Evolutionary conservation across 176 grass and related monocot genomes (phyloP), one percentile per base, ranked within the genome.

Genomic region (Juncus effusus): DNA sequence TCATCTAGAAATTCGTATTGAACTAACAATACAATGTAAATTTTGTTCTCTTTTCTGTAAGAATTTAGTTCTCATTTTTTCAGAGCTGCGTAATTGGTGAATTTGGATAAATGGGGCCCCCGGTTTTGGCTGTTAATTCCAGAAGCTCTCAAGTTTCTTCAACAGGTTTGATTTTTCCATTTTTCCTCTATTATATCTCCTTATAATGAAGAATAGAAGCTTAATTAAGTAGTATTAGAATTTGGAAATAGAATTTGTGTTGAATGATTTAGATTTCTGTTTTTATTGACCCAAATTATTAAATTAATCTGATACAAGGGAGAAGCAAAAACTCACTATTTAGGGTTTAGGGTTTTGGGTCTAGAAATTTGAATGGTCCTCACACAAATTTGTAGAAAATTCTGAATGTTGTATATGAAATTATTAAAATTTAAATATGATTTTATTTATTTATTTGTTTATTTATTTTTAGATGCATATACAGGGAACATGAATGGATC

Each of bases 81-180:
- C 45, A 15, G 54, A 70, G 9, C 10, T 54, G 10, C 36, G 16
- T 39, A n/a, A 75, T 75, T 42, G 39, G 6, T 65, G 14, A 38
- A 59, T 40, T 47, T 19, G 44, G 44, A 47, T 7, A 65, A 28
- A 76, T 76, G 73, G 73, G 60, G 0, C 69, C 69, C 15, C 73
- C 73, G 41, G 42, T 65, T 54, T 65, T 76, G 73, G 73, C 73
- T 56, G 6, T 76, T 35, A 56, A 56, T 64, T 38, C 50, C 13
- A 65, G 73, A 56, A 44, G 38, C 36, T 65, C 73, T 56, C 60
- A 53, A 63, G 15, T 59, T 38, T 53, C 16, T 15, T 55, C 44
- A 62, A 42, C 60, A 64, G 73, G 61, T 76, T 40, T 36, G 28
- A 9, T 16, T 56, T 59, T 6, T 11, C 11, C 6, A 55, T 40